These are phyloP conservation scores for Solanum raphanifolium DNA, from an alignment of 257 asterid species.

Conservation along the genomic window DNA sequence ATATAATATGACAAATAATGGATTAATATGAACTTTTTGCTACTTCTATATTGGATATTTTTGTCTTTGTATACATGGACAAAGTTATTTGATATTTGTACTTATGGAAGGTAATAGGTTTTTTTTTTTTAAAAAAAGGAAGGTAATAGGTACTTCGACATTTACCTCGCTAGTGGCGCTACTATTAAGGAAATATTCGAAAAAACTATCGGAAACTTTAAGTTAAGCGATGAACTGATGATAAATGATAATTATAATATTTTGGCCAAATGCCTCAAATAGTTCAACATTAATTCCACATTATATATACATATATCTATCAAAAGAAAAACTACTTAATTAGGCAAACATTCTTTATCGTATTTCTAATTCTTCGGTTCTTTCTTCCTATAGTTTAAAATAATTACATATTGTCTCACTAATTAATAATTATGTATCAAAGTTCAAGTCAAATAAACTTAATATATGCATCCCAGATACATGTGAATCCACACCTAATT, in stretches of 20 bases:
- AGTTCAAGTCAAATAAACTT: background rate
- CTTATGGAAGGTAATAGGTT: background rate
- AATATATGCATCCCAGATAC: background rate
- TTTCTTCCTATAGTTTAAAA: no score
- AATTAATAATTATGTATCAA: no score
- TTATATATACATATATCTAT: background rate
- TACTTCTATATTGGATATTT: background rate
- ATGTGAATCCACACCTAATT: no score
- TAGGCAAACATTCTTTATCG: no score
- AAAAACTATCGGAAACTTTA: rapidly evolving
- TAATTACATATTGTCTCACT: no score
- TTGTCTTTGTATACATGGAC: background rate
- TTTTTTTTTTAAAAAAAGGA: no score
- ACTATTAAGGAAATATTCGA: background rate
- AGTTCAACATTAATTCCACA: background rate
- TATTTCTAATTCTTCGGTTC: no score
- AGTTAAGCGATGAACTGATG: no score
- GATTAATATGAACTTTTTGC: background rate
- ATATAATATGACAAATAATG: background rate
- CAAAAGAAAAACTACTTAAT: no score
- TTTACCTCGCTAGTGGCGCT: background rate
- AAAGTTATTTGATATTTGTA: background rate
- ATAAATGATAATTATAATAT: no score
- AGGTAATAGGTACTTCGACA: background rate
- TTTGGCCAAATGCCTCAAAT: background rate